phyloP scores from a whole-genome alignment of 2,329 filamentous ascomycete species.

The Lomentospora prolificans region DNA sequence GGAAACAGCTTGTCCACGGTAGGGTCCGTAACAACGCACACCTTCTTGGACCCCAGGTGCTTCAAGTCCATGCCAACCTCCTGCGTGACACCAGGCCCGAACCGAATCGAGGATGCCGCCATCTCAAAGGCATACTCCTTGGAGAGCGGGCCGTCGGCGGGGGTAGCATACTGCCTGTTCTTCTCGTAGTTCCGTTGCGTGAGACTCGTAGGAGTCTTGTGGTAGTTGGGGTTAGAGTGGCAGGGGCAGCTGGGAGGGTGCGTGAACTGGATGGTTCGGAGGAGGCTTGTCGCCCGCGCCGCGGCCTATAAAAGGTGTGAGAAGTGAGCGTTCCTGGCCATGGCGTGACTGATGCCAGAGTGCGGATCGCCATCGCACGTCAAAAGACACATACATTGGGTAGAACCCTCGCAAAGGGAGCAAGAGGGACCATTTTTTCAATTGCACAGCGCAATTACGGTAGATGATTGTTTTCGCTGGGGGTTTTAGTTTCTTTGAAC shows the following conservation, averaged over 20 bases:
- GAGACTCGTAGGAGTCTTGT: conserved; percentile 54
- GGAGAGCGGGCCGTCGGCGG: conserved; percentile 31
- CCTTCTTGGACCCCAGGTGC: conserved; percentile 78
- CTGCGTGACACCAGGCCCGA: conserved; percentile 84
- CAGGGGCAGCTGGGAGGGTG: conserved; percentile 86
- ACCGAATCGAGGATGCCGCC: conserved; percentile 90
- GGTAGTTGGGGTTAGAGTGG: conserved; percentile 78
- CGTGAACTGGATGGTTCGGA: conserved; percentile 83
- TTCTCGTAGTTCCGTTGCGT: conserved; percentile 28
- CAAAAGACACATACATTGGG: conserved; percentile 2
- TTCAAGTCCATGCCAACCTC: conserved; percentile 97
- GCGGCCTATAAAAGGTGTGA: conserved; percentile 34
- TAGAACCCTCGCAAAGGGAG: conserved; percentile 1
- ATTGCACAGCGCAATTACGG: background rate
- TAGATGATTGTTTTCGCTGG: background rate
- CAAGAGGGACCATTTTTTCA: background rate
- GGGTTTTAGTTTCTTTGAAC: too few species aligned
- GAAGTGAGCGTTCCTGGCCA: background rate
- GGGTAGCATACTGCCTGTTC: conserved; percentile 58
- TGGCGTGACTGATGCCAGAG: background rate
- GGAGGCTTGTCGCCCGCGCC: conserved; percentile 57
- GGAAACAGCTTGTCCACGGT: conserved; percentile 76
- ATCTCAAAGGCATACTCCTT: conserved; percentile 99
- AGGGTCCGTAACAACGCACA: conserved; percentile 84
- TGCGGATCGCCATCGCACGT: too few species aligned